Conservation (phyloP, 208 protist species). For the Wallacemonas sp. region DNA sequence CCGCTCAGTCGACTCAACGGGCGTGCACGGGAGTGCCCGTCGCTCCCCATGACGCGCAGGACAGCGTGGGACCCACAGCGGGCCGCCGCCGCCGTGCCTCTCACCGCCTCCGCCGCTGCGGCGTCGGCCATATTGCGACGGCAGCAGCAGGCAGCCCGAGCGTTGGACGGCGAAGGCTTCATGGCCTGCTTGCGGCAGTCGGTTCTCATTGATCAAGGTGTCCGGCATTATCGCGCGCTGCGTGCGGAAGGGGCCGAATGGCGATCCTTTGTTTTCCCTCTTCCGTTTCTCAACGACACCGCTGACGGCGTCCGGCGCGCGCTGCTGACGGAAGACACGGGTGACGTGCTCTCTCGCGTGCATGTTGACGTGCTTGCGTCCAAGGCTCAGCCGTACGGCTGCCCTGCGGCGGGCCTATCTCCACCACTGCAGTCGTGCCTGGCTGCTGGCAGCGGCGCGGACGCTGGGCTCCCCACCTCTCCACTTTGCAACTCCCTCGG, state of each 20-base stretch:
- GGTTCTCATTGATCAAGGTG: conserved; percentile 27
- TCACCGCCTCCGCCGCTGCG: not conserved
- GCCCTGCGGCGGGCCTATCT: no score
- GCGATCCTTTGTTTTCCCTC: not conserved
- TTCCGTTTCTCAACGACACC: not conserved
- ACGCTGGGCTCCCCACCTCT: not conserved
- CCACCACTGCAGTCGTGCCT: not conserved
- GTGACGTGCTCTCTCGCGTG: not conserved
- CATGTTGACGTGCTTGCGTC: conserved; percentile 4
- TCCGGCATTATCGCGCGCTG: conserved; percentile 6
- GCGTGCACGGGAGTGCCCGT: conserved; percentile 27
- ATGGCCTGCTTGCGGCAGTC: conserved; percentile 39
- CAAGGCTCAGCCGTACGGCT: not conserved
- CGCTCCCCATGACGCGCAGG: conserved; percentile 27
- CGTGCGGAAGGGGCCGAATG: conserved; percentile 7
- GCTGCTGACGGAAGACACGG: conserved; percentile 5
- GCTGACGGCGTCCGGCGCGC: not conserved
- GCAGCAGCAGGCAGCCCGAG: not conserved
- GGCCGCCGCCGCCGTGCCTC: no score
- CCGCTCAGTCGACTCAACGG: conserved; percentile 27
- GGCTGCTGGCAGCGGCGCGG: not conserved
- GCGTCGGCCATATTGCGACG: conserved; percentile 1
- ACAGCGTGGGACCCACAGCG: conserved; percentile 13
- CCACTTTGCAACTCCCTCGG: not conserved
- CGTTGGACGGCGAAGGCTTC: conserved; percentile 15